Percentiles rank a stretch among this genome's conserved stretches.
Evolutionary conservation across 345 rosid species (phyloP).

Genomic region (Noccaea bulbosa): DNA sequence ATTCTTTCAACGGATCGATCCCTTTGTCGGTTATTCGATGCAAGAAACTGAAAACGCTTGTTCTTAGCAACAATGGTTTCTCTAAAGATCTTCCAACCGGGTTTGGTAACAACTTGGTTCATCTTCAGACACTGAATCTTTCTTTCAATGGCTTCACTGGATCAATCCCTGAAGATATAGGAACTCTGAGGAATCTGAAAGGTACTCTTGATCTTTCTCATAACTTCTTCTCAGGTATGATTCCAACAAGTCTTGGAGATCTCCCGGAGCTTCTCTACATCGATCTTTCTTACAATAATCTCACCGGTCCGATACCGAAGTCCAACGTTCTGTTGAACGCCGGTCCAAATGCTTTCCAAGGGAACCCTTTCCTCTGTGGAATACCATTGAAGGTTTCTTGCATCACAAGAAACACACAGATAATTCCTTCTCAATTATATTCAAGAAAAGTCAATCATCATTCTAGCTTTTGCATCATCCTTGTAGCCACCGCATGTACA

Average conservation of each 20-base stretch:
- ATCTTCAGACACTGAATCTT: constrained; percentile 61
- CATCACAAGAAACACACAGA: constrained; percentile 16
- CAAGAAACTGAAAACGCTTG: constrained; percentile 56
- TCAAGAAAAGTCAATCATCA: constrained; percentile 31
- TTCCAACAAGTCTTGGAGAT: constrained; percentile 71
- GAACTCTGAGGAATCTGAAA: constrained; percentile 60
- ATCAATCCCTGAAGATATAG: constrained; percentile 61
- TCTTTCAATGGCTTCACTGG: constrained; percentile 65
- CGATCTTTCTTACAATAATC: constrained; percentile 80
- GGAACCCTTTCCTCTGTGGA: constrained; percentile 79
- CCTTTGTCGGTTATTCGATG: constrained; percentile 58
- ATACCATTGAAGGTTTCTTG: constrained; percentile 64
- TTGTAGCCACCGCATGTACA: constrained; percentile 27
- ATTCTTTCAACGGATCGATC: constrained; percentile 57
- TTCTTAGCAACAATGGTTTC: constrained; percentile 65
- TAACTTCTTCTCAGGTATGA: constrained; percentile 63
- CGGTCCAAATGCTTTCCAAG: constrained; percentile 84
- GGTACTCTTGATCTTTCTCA: constrained; percentile 78
- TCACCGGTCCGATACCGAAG: constrained; percentile 71
- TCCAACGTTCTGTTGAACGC: constrained; percentile 51
- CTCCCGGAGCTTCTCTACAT: constrained; percentile 70
- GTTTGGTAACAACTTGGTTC: constrained; percentile 44
- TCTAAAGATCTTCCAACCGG: constrained; percentile 61
- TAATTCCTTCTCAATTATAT: constrained; percentile 39
- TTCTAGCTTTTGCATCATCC: constrained; percentile 15